These are phyloP conservation scores for Rhodosporidiobolus sp. DNA, from an alignment of 768 basidiomycete genomes.

Conservation along the genomic window DNA sequence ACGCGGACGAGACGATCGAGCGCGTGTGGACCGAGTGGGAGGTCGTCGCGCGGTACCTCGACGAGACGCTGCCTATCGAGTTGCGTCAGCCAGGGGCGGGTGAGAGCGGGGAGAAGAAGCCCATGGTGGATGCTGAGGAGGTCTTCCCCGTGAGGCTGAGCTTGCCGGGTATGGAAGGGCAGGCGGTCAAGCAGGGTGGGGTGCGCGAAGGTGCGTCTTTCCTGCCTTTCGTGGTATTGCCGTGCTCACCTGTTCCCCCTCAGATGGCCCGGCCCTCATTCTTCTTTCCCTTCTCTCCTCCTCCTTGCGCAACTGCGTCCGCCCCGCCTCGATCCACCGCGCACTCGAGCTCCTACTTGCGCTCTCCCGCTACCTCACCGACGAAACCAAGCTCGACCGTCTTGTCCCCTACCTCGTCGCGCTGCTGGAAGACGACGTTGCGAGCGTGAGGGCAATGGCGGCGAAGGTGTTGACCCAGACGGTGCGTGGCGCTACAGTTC, in stretches of 20 bases:
- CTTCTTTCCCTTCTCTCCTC: slow-evolving; percentile 81
- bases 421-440: slow-evolving; percentile 77
- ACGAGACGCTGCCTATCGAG: not conserved
- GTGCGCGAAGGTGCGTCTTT: slow-evolving; percentile 60
- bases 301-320: slow-evolving; percentile 78
- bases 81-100: not conserved
- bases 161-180: slow-evolving; percentile 58
- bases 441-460: slow-evolving; percentile 75
- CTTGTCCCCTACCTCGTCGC: slow-evolving; percentile 89
- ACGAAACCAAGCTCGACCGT: slow-evolving; percentile 91
- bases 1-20: slow-evolving; percentile 81
- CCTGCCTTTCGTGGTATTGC: not conserved
- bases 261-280: slow-evolving; percentile 85
- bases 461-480: slow-evolving; percentile 76
- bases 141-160: slow-evolving; percentile 72
- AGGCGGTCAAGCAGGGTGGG: slow-evolving; percentile 50
- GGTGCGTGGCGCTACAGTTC: slow-evolving; percentile 55
- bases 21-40: slow-evolving; percentile 79
- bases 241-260: not conserved
- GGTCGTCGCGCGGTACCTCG: slow-evolving; percentile 30
- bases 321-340: slow-evolving; percentile 80
- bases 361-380: slow-evolving; percentile 71
- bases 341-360: slow-evolving; percentile 84
- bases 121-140: slow-evolving; percentile 54
- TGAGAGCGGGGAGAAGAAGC: not conserved